phyloP scores from a whole-genome alignment of 192 early-diverging fungal species.

The Chytriomyces hyalinus region DNA sequence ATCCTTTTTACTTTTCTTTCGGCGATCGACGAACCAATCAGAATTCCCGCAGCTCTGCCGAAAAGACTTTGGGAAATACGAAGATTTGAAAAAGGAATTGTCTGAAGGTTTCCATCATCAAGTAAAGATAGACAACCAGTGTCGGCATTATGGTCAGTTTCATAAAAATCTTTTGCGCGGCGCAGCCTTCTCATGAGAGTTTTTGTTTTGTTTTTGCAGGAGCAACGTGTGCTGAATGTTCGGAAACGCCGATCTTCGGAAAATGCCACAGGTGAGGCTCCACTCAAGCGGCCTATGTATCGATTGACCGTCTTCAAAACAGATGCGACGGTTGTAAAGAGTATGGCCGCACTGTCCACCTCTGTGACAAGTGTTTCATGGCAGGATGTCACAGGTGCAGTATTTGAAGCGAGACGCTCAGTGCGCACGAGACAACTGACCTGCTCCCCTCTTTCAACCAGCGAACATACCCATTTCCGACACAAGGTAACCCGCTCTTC shows the following conservation, averaged over 20 bases:
- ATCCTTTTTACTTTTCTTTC: background rate
- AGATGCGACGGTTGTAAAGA: constrained; percentile 41
- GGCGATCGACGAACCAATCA: background rate
- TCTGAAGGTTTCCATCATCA: constrained; percentile 24
- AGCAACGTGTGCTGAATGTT: constrained; percentile 36
- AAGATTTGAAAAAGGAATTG: constrained; percentile 43
- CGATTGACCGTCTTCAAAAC: constrained; percentile 33
- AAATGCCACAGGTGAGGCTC: constrained; percentile 43
- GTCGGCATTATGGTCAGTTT: constrained; percentile 29
- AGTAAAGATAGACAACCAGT: constrained; percentile 19
- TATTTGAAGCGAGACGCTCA: constrained; percentile 16
- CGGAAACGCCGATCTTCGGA: constrained; percentile 39
- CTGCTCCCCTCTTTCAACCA: constrained; percentile 17
- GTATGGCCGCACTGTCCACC: constrained; percentile 24
- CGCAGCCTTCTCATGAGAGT: too few relatives aligned
- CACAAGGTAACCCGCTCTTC: constrained; percentile 8
- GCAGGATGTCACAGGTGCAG: constrained; percentile 37
- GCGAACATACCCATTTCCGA: constrained; percentile 11
- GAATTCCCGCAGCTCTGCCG: constrained; percentile 44
- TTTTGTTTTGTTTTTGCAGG: constrained; percentile 1
- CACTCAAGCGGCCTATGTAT: background rate
- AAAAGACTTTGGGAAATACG: constrained; percentile 47
- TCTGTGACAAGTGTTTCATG: constrained; percentile 51
- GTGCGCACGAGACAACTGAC: background rate
- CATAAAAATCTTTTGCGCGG: too few relatives aligned